phyloP scores from a whole-genome alignment of 2,329 filamentous ascomycete species.

The Hansfordia pulvinata region DNA sequence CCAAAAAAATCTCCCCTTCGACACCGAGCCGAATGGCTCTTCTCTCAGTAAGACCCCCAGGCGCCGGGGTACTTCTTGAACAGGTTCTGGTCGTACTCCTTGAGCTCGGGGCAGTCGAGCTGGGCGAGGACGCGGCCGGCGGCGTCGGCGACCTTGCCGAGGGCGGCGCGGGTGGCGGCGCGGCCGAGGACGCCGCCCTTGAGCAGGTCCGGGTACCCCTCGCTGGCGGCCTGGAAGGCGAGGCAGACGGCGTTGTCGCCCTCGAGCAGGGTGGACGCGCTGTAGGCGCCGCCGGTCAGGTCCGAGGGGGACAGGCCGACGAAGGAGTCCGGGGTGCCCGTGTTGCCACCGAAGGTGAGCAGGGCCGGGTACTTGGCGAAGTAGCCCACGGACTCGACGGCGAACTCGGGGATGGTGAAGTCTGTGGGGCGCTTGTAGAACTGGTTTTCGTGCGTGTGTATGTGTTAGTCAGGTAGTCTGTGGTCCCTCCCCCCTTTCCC shows the following conservation, averaged over 20 bases:
- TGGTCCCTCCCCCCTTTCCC: too few relatives aligned
- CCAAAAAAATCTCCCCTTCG: too few relatives aligned
- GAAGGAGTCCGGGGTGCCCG: constrained; percentile 35
- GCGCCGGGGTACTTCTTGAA: too few relatives aligned
- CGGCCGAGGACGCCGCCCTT: constrained; percentile 54
- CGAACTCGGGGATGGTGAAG: constrained; percentile 27
- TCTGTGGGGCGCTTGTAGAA: constrained; percentile 31
- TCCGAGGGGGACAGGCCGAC: constrained; percentile 27
- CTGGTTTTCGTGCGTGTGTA: too few relatives aligned
- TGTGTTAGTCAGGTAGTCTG: too few relatives aligned
- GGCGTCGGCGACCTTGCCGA: too few relatives aligned
- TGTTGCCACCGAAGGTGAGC: constrained; percentile 35
- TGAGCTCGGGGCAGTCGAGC: too few relatives aligned
- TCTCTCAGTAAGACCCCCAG: too few relatives aligned
- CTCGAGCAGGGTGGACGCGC: constrained; percentile 23
- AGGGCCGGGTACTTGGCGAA: constrained; percentile 25
- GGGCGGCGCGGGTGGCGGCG: constrained; percentile 58
- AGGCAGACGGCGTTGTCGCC: constrained; percentile 33
- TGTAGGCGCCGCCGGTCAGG: constrained; percentile 29
- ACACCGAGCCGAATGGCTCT: too few relatives aligned
- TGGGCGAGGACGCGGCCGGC: too few relatives aligned
- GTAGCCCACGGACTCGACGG: constrained; percentile 23
- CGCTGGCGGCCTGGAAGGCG: constrained; percentile 6
- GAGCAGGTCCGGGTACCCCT: constrained; percentile 33
- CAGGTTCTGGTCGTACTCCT: too few relatives aligned